phyloP scores from a whole-genome alignment of 805 yeast genomes.

The Debaryomyces castellii region DNA sequence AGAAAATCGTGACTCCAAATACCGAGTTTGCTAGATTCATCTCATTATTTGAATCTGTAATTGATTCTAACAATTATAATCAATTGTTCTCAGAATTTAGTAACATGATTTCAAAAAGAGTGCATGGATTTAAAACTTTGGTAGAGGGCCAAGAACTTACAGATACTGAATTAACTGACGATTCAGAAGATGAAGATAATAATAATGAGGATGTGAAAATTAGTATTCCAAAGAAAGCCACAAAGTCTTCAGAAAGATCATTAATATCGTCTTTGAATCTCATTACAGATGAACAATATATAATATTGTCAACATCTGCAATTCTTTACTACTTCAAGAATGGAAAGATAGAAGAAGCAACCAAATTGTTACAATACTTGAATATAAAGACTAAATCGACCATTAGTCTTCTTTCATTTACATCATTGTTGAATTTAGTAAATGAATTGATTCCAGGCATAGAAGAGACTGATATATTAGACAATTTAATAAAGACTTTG shows the following conservation, averaged over 20 bases:
- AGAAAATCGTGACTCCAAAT: conserved; percentile 3
- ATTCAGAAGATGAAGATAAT: conserved; percentile 12
- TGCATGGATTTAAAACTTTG: conserved; percentile 19
- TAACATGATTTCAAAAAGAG: conserved; percentile 14
- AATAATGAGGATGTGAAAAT: conserved; percentile 7
- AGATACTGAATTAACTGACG: conserved; percentile 21
- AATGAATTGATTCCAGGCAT: conserved; percentile 14
- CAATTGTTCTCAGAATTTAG: conserved; percentile 19
- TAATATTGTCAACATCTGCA: conserved; percentile 28
- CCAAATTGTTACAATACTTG: conserved; percentile 24
- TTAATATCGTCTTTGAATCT: conserved; percentile 31
- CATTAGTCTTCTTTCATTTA: conserved; percentile 32
- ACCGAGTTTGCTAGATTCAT: conserved; percentile 13
- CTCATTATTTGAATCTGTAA: conserved; percentile 21
- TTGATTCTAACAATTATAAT: conserved; percentile 12
- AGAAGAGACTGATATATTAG: conserved; percentile 25
- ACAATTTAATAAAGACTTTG: conserved; percentile 21
- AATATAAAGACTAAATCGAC: conserved; percentile 12
- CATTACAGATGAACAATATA: conserved; percentile 32
- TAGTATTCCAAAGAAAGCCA: not conserved
- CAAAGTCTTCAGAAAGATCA: conserved; percentile 12
- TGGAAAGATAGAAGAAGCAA: conserved; percentile 17
- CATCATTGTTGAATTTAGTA: conserved; percentile 26
- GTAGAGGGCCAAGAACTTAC: conserved; percentile 32
- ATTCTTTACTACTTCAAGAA: conserved; percentile 19